Evolutionary conservation across 371 early-diverging fungal genomes (phyloP).

Genomic region (Mucor piriformis): DNA sequence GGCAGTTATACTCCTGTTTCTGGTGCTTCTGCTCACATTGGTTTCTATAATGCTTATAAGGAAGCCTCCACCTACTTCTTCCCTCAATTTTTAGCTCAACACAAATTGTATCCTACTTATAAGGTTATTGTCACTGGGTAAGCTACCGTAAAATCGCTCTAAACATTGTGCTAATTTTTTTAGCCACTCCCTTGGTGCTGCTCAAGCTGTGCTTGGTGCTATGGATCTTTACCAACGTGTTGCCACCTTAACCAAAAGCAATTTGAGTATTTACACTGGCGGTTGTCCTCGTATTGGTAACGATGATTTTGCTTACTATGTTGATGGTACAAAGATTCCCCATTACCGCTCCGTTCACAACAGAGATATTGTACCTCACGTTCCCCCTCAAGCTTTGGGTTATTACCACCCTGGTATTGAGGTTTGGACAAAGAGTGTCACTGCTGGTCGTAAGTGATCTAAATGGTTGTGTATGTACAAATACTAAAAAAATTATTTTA

Average conservation of each 20-base stretch:
- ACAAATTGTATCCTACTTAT: slow-evolving; percentile 8
- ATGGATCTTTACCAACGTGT: slow-evolving; percentile 27
- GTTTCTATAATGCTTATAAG: slow-evolving; percentile 10
- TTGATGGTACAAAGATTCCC: slow-evolving; percentile 23
- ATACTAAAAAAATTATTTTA: not conserved
- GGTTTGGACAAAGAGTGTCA: slow-evolving; percentile 23
- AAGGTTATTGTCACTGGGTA: slow-evolving; percentile 25
- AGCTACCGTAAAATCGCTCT: not conserved
- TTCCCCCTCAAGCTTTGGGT: slow-evolving; percentile 29
- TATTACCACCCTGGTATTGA: slow-evolving; percentile 35
- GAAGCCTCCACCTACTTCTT: not conserved
- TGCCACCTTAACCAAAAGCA: slow-evolving; percentile 4
- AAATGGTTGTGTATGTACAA: too few relatives aligned
- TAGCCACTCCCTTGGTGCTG: slow-evolving; percentile 32
- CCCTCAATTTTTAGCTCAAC: slow-evolving; percentile 9
- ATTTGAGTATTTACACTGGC: slow-evolving; percentile 22
- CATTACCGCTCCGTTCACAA: slow-evolving; percentile 25
- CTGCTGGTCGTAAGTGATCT: slow-evolving; percentile 17
- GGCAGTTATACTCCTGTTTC: slow-evolving; percentile 12
- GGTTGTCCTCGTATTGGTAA: slow-evolving; percentile 37
- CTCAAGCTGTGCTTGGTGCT: slow-evolving; percentile 27
- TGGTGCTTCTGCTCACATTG: slow-evolving; percentile 26
- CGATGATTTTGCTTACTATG: slow-evolving; percentile 29
- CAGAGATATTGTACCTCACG: slow-evolving; percentile 32
- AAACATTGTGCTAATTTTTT: not conserved